A percentile compares a stretch with the other conserved stretches of the same genome.
phyloP scores from a whole-genome alignment of 306 rosid species.

The Quercus glauca region DNA sequence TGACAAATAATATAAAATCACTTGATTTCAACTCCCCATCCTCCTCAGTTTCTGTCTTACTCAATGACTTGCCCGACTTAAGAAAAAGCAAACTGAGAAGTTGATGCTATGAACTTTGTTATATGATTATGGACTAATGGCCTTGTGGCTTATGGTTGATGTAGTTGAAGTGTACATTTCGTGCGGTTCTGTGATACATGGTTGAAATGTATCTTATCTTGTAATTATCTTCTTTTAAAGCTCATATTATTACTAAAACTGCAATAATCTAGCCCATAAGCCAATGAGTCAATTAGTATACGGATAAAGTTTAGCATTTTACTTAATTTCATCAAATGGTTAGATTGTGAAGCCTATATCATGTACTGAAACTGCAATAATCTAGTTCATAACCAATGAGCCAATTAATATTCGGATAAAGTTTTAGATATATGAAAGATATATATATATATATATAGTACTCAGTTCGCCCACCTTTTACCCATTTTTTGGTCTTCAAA shows the following conservation, averaged over 20 bases:
- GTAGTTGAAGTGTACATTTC: background rate
- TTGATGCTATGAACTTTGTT: background rate
- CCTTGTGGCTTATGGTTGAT: background rate
- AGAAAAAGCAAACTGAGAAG: background rate
- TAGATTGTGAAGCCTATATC: too few species aligned
- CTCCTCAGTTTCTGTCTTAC: background rate
- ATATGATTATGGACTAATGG: too few species aligned
- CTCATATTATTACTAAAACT: background rate
- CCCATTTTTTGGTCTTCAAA: too few species aligned
- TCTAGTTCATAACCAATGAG: too few species aligned
- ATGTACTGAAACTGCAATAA: background rate
- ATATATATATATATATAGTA: too few species aligned
- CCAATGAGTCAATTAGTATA: too few species aligned
- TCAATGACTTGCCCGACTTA: constrained; percentile 1
- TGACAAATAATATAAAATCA: background rate
- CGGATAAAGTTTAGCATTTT: too few species aligned
- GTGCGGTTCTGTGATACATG: background rate
- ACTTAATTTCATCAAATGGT: too few species aligned
- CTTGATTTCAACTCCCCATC: background rate
- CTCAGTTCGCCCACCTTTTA: too few species aligned
- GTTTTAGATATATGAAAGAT: too few species aligned
- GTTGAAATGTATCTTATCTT: background rate
- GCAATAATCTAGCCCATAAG: too few species aligned
- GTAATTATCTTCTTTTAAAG: background rate
- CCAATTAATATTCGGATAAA: too few species aligned